Evolutionary conservation across 352 stramenopile genomes (phyloP).

Genomic region (Phytophthora agathidicida): DNA sequence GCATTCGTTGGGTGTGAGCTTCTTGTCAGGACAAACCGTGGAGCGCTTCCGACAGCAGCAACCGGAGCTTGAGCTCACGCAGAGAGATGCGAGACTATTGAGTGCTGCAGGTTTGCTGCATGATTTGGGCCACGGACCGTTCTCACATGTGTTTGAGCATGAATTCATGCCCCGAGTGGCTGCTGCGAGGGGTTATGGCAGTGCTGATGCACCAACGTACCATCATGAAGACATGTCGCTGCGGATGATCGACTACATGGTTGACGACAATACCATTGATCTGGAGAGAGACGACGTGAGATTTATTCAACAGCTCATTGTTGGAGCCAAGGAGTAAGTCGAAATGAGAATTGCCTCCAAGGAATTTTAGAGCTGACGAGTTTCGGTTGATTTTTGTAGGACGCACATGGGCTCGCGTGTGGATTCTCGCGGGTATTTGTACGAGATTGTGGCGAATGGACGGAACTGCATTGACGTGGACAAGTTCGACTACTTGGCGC

Average conservation of each 20-base stretch:
- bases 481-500: conserved; percentile 92
- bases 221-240: conserved; percentile 87
- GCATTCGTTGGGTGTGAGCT: conserved; percentile 95
- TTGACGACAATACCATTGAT: conserved; percentile 85
- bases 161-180: conserved; percentile 83
- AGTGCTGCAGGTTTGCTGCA: conserved; percentile 83
- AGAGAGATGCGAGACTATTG: conserved; percentile 78
- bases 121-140: conserved; percentile 94
- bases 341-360: neutral
- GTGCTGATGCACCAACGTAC: conserved; percentile 41
- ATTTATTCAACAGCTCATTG: conserved; percentile 83
- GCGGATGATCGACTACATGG: conserved; percentile 79
- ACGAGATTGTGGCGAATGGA: conserved; percentile 92
- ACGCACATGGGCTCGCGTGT: conserved; percentile 54
- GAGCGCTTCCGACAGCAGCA: conserved; percentile 86
- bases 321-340: conserved; percentile 75
- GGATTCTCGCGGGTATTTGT: conserved; percentile 78
- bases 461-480: conserved; percentile 93
- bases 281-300: conserved; percentile 67
- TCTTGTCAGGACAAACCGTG: conserved; percentile 91
- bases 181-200: conserved; percentile 34
- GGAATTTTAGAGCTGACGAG: neutral
- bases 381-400: conserved; percentile 27
- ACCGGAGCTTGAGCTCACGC: conserved; percentile 89
- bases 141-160: conserved; percentile 96